Evolutionary conservation across 495 filamentous ascomycete species (phyloP).

Genomic region (Aspergillus homomorphus): DNA sequence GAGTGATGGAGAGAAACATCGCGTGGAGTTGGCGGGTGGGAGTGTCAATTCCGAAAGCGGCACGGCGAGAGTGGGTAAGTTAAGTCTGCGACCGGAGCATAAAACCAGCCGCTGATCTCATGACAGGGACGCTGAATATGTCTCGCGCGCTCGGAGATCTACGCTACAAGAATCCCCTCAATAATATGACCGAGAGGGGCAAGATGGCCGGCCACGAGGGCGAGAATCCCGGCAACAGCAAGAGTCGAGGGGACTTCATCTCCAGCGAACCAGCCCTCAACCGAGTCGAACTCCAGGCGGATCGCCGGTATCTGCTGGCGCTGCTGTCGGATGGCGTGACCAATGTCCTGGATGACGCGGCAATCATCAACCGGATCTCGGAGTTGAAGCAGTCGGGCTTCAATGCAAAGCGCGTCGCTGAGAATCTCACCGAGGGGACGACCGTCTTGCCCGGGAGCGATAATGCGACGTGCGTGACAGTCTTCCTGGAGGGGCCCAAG

Average conservation of each 20-base stretch:
- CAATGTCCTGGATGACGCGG: conserved; percentile 6
- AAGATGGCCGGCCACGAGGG: neutral
- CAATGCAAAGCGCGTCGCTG: neutral
- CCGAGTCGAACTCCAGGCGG: neutral
- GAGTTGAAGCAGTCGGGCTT: neutral
- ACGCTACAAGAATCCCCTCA: conserved; percentile 43
- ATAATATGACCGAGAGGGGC: conserved; percentile 14
- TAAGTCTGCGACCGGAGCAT: no score
- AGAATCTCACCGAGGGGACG: conserved; percentile 1
- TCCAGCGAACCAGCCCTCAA: neutral
- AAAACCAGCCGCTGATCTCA: neutral
- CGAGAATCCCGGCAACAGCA: neutral
- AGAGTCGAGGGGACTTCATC: neutral
- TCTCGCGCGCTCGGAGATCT: conserved; percentile 44
- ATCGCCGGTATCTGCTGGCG: conserved; percentile 3
- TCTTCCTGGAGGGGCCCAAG: conserved; percentile 8
- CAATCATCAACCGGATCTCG: neutral
- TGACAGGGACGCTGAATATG: conserved; percentile 38
- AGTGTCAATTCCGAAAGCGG: conserved; percentile 26
- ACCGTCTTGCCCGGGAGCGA: conserved; percentile 1
- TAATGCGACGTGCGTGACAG: conserved; percentile 13
- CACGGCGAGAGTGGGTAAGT: conserved; percentile 32
- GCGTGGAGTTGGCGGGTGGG: conserved; percentile 40
- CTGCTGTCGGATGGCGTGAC: conserved; percentile 15
- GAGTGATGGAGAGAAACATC: conserved; percentile 27